A percentile compares a stretch with the other conserved stretches of the same genome.
Conservation (phyloP, 768 basidiomycete species). For the Tylopilus sp. region DNA sequence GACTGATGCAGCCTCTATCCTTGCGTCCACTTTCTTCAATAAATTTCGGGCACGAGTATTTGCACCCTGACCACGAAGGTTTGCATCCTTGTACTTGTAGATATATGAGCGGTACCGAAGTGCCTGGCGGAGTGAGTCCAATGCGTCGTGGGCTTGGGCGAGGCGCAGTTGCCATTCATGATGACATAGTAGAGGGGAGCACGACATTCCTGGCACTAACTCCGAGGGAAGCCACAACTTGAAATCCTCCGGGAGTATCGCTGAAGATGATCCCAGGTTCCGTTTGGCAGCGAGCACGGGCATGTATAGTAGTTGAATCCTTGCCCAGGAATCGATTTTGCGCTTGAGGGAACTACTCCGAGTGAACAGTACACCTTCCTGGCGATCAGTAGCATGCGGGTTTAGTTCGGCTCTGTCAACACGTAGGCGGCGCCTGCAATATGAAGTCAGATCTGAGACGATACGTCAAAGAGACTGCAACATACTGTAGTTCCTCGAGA, state of each 20-base stretch:
- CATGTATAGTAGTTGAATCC: background rate
- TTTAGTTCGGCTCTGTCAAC: background rate
- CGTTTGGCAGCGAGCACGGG: background rate
- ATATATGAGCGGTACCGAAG: background rate
- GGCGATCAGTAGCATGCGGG: background rate
- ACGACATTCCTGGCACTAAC: background rate
- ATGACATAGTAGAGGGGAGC: background rate
- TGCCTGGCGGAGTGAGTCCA: background rate
- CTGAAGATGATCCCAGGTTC: background rate
- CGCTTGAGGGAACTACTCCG: background rate
- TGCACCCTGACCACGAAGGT: background rate
- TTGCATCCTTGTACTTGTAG: background rate
- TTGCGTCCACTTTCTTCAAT: background rate
- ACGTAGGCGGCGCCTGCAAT: background rate
- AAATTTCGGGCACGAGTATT: background rate
- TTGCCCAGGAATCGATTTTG: background rate
- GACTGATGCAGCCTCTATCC: background rate
- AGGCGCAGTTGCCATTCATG: background rate
- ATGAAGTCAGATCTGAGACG: background rate
- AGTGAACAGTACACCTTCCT: background rate
- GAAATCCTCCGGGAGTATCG: background rate
- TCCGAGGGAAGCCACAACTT: background rate
- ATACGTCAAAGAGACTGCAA: background rate
- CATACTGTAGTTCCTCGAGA: background rate
- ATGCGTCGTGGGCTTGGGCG: background rate